Evolutionary conservation across 495 filamentous ascomycete genomes (phyloP), one percentile per base, ranked within the genome.

Genomic region (Penicillium subrubescens): DNA sequence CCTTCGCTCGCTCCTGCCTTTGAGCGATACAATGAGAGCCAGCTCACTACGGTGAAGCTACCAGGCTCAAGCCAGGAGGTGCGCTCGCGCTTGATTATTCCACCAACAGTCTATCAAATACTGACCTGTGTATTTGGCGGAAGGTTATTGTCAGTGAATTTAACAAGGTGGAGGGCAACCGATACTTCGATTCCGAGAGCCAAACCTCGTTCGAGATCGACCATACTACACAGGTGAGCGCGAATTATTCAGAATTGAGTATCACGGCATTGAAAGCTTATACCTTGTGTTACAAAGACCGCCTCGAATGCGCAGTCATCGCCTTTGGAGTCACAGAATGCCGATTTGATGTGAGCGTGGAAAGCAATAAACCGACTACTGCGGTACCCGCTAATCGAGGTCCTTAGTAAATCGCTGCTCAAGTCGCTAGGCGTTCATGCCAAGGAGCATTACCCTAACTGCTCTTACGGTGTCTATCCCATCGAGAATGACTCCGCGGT

Each of bases 11-110:
- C 79, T 5, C 92, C 93, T 3, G 93, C 95, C 0, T 95, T 97
- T 78, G 84, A 94, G 78, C 91, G 89, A 76, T 97, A 99, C 85
- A 98, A 97, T 71, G 94, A 97, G 75, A 89, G 92, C 76, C 96
- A 99, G 76, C 89, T 97, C 74, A 77, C 87, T 33, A 91, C 91
- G 10, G 88, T 91, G 57, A 97, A 96, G 81, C 86, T 98, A 15
- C 95, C 95, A 6, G 92, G 92, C 12, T 84, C 90, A 60, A 93
- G 88, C 74, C 86, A 95, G 75, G 81, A 84, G 78, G 90, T 92
- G 61, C 55, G 82, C 70, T 48, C 46, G 25, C n/a, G 48, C 25
- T 31, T 15, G 14, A 27, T 14, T 43, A 10, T 46, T 23, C 21
- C 5, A 11, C 29, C 2, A 5, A 12, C 60, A 5, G 62, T 33